A percentile compares a stretch with the other conserved stretches of the same genome.
phyloP scores from a whole-genome alignment of 768 basidiomycete species.

The Leucogyrophana mollusca region DNA sequence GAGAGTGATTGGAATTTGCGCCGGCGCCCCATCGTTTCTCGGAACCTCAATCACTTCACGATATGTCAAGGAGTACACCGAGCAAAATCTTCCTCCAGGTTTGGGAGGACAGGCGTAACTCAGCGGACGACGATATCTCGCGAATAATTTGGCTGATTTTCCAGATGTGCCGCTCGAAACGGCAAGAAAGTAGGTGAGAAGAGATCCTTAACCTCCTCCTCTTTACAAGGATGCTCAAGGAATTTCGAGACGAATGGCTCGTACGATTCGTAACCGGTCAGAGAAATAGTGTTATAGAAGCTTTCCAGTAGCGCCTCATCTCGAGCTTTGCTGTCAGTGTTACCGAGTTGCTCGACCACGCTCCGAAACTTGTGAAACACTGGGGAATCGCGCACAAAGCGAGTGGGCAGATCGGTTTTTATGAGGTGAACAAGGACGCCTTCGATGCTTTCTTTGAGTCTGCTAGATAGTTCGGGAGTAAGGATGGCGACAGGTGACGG shows the following conservation, averaged over 20 bases:
- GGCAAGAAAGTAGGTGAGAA: conserved; percentile 19
- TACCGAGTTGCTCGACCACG: conserved; percentile 8
- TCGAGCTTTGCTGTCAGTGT: conserved; percentile 4
- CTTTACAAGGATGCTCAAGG: neutral
- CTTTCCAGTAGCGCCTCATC: conserved; percentile 8
- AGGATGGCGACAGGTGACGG: neutral
- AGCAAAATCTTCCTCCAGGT: conserved; percentile 18
- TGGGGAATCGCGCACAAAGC: conserved; percentile 13
- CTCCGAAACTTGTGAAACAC: conserved; percentile 10
- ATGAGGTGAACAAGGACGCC: conserved; percentile 10
- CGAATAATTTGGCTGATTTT: conserved; percentile 15
- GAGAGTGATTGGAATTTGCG: conserved; percentile 7
- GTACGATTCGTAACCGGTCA: conserved; percentile 21
- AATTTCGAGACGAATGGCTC: conserved; percentile 14
- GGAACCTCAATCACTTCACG: conserved; percentile 6
- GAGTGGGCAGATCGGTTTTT: conserved; percentile 11
- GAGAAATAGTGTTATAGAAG: conserved; percentile 14
- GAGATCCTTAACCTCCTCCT: conserved; percentile 16
- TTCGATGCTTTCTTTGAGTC: neutral
- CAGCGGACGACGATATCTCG: conserved; percentile 12
- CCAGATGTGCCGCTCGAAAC: conserved; percentile 17
- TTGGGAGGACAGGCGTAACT: conserved; percentile 11
- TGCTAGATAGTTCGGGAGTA: conserved; percentile 1
- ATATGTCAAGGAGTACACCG: conserved; percentile 18
- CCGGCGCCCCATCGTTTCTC: neutral